Evolutionary conservation across 139 green algal species (phyloP), one percentile per base, ranked within the genome.

Genomic region (Desmodesmus armatus): DNA sequence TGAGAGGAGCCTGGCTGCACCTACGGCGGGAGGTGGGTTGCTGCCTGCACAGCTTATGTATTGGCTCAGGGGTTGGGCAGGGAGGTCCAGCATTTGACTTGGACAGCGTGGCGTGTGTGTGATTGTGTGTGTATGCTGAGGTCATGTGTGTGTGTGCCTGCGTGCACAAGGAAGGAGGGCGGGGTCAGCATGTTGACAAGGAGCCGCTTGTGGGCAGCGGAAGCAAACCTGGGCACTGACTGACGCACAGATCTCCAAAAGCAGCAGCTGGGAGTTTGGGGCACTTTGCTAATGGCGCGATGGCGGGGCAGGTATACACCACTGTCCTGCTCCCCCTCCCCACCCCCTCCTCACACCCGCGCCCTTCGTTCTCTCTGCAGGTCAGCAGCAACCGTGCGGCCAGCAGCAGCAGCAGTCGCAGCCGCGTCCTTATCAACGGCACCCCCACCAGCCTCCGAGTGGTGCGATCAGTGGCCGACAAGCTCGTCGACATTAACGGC

Each of bases 401-500:
- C 82, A 51, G 15, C 71, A 82, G 72, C 71, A 82, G 60, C 65
- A 44, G 47, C 47, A 55, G 47, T 69, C 88, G 88, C 76, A 95
- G 88, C 83, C 85, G 92, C 39, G 95, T 93, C 66, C 94, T 87
- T 44, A 78, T 99, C 19, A 97, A 98, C 72, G 94, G 94, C 15
- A 78, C 37, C 19, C 41, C 91, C 2, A 93, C 91, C 43, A 93
- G 92, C 23, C 89, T 97, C 51, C 92, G 96, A 2, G 85, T 95
- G 78, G 86, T 98, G 91, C 88, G 94, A 0, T 90, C 91, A 74
- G 60, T 99, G 39, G 92, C 89, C 2, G 72, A 39, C 0, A 23
- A 91, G 65, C 89, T 98, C 60, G 94, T 97, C 58, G 96, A 99
- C 53, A 82, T 96, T 23, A 99, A 99, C 86, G 95, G 94, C 0